Evolutionary conservation across 768 basidiomycete genomes (phyloP).

Genomic region (Panaeolus cyanescens): DNA sequence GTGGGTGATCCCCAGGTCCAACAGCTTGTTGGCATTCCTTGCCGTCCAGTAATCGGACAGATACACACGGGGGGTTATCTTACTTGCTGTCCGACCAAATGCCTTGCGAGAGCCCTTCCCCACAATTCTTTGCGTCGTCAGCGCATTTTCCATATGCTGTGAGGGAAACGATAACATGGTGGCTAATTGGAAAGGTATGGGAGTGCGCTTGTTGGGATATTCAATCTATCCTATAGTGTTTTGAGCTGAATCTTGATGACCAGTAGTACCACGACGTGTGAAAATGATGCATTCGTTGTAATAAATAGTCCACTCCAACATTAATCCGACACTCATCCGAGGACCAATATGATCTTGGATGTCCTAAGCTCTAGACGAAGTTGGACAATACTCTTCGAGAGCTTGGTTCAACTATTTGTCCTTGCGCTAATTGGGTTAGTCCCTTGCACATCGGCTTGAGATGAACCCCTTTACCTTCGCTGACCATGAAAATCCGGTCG

Average conservation of each 20-base stretch:
- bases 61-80: slow-evolving; percentile 52
- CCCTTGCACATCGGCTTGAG: neutral
- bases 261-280: neutral
- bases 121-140: slow-evolving; percentile 12
- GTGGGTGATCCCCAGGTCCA: slow-evolving; percentile 69
- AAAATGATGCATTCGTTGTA: neutral
- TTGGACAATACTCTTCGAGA: slow-evolving; percentile 1
- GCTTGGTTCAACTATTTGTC: slow-evolving; percentile 23
- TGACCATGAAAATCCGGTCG: too few relatives aligned
- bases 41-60: slow-evolving; percentile 66
- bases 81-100: slow-evolving; percentile 32
- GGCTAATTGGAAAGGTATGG: neutral
- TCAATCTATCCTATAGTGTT: neutral
- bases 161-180: slow-evolving; percentile 36
- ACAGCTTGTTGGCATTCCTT: slow-evolving; percentile 45
- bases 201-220: neutral
- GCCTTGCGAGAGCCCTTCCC: slow-evolving; percentile 5
- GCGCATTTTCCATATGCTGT: slow-evolving; percentile 28
- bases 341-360: neutral
- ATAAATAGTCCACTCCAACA: neutral
- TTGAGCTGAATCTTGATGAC: slow-evolving; percentile 4
- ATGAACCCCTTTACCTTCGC: neutral
- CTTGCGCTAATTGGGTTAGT: slow-evolving; percentile 27
- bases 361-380: neutral
- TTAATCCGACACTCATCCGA: slow-evolving; percentile 2